phyloP scores from a whole-genome alignment of 2,329 filamentous ascomycete species.

The Tympanopsis confertula region DNA sequence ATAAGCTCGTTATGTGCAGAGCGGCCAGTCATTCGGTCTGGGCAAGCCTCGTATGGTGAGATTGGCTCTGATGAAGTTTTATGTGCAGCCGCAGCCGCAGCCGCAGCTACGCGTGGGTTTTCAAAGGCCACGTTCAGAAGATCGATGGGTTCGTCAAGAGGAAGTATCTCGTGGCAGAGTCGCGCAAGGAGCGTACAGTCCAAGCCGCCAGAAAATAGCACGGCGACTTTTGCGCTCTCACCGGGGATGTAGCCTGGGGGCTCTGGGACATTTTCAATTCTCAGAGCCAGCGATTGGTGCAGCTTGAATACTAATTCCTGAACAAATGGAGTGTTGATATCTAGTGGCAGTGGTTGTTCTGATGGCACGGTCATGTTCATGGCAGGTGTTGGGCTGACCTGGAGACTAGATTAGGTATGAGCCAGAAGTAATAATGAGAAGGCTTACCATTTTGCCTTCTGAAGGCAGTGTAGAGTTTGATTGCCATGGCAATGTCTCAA shows the following conservation, averaged over 20 bases:
- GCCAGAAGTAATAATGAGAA: too few relatives aligned
- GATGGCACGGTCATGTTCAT: slow-evolving; percentile 19
- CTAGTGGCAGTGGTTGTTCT: slow-evolving; percentile 11
- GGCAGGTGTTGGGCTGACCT: not conserved
- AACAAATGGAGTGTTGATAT: slow-evolving; percentile 36
- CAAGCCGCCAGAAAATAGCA: slow-evolving; percentile 87
- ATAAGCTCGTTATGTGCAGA: slow-evolving; percentile 68
- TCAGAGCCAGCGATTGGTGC: slow-evolving; percentile 46
- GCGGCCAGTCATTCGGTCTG: slow-evolving; percentile 79
- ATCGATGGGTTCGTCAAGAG: slow-evolving; percentile 60
- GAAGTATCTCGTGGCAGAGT: slow-evolving; percentile 66
- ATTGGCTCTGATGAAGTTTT: slow-evolving; percentile 7
- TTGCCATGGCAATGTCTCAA: not conserved
- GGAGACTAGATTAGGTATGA: too few relatives aligned
- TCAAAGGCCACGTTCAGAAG: slow-evolving; percentile 94
- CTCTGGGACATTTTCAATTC: slow-evolving; percentile 54
- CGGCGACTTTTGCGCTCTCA: slow-evolving; percentile 39
- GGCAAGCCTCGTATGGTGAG: slow-evolving; percentile 65
- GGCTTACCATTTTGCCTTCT: too few relatives aligned
- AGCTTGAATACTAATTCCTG: slow-evolving; percentile 40
- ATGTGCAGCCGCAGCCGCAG: slow-evolving; percentile 19
- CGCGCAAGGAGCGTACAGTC: slow-evolving; percentile 85
- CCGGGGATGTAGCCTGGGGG: slow-evolving; percentile 26
- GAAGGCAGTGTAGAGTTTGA: slow-evolving; percentile 1
- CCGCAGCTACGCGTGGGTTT: slow-evolving; percentile 64